Conservation (phyloP, 495 filamentous ascomycete genomes). For the Penicillium mononematosum region DNA sequence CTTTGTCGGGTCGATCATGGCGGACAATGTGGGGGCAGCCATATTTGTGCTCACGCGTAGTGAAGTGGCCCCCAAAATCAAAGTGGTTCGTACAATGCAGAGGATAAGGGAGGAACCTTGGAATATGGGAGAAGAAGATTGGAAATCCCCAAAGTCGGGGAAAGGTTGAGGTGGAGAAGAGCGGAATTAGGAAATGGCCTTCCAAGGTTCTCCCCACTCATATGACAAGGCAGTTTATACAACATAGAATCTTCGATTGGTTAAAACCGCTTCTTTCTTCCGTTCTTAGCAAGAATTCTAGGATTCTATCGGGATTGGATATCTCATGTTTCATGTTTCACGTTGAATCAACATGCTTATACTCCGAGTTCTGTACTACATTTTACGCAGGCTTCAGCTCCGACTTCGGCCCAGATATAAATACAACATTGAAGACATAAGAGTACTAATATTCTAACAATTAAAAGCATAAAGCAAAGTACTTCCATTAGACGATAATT, state of each 20-base stretch:
- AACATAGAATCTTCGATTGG: background rate
- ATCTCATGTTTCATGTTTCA: background rate
- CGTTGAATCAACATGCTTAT: background rate
- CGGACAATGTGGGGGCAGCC: constrained; percentile 39
- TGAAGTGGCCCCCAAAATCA: constrained; percentile 1
- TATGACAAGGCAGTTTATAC: background rate
- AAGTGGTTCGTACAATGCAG: background rate
- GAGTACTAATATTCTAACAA: too few relatives aligned
- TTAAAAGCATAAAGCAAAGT: background rate
- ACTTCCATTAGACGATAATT: constrained; percentile 12
- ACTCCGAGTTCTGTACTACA: constrained; percentile 10
- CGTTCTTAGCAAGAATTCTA: background rate
- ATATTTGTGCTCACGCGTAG: constrained; percentile 25
- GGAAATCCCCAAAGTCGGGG: constrained; percentile 7
- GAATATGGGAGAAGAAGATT: background rate
- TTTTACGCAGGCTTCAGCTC: constrained; percentile 9
- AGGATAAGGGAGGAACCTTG: background rate
- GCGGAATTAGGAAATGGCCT: constrained; percentile 1
- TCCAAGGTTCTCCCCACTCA: constrained; percentile 3
- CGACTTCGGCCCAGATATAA: constrained; percentile 8
- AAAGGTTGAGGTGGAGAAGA: constrained; percentile 7
- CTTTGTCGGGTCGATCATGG: constrained; percentile 50
- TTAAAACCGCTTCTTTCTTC: background rate
- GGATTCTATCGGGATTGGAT: background rate
- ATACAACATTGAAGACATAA: too few relatives aligned